Conservation (phyloP, 2,329 filamentous ascomycete species). For the Fusarium tricinctum region DNA sequence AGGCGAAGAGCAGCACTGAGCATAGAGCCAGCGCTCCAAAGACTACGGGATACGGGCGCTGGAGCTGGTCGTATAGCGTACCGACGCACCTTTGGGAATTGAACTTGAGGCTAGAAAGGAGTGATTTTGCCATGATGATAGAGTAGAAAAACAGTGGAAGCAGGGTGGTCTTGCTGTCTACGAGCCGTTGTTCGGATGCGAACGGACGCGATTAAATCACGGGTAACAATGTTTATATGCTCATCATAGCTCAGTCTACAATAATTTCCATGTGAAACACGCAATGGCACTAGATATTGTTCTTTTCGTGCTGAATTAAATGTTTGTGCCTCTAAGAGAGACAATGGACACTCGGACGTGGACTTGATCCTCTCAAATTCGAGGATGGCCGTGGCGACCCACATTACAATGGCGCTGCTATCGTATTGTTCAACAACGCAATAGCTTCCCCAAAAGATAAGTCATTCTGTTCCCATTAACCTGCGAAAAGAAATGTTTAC, state of each 20-base stretch:
- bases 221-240: background rate
- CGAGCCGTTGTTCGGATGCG: too few species aligned
- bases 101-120: too few species aligned
- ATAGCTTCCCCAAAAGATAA: background rate
- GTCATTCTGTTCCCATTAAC: too few species aligned
- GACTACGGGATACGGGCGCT: rapidly evolving
- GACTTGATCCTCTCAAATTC: background rate
- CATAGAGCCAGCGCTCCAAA: rapidly evolving
- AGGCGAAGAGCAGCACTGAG: rapidly evolving
- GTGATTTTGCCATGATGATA: too few species aligned
- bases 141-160: too few species aligned
- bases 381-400: background rate
- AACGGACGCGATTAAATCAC: background rate
- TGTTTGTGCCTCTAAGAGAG: background rate
- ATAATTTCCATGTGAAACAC: background rate
- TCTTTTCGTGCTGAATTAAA: background rate
- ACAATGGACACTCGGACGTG: background rate
- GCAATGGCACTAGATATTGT: background rate
- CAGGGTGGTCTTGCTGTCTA: too few species aligned
- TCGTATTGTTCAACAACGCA: background rate
- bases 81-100: too few species aligned
- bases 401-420: background rate
- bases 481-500: too few species aligned
- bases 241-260: background rate
- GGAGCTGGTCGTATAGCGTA: rapidly evolving